phyloP scores from a whole-genome alignment of 1,284 basidiomycete genomes.

The Ganoderma sinense region DNA sequence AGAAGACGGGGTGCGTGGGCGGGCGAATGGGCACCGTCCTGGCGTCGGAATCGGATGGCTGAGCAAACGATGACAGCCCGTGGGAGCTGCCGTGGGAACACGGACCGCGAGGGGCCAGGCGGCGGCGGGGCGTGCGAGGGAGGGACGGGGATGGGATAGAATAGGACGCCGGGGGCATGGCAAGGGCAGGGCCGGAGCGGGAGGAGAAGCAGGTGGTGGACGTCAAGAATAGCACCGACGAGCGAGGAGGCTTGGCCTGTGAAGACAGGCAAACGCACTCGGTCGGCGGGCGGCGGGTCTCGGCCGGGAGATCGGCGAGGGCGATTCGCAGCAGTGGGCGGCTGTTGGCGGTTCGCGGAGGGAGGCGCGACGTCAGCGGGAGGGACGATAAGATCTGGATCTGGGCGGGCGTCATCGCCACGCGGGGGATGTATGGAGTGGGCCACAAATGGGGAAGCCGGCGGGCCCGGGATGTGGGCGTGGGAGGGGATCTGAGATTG shows the following conservation, averaged over 20 bases:
- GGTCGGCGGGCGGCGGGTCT: not conserved
- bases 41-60: not conserved
- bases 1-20: not conserved
- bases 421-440: conserved; percentile 15
- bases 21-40: not conserved
- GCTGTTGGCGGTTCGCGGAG: conserved; percentile 10
- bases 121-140: not conserved
- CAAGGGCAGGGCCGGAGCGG: not conserved
- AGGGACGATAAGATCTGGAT: conserved; percentile 28
- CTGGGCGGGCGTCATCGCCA: conserved; percentile 8
- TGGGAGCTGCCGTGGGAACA: not conserved
- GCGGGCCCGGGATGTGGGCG: conserved; percentile 27
- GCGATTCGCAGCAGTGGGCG: not conserved
- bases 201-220: not conserved
- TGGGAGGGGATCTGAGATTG: conserved; percentile 32
- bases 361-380: conserved; percentile 7
- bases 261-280: too few species aligned
- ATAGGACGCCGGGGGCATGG: not conserved
- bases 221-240: not conserved
- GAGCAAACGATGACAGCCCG: not conserved
- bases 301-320: conserved; percentile 5
- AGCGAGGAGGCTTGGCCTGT: not conserved
- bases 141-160: not conserved
- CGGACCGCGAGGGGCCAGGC: not conserved
- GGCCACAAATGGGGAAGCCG: conserved; percentile 30